phyloP scores from a whole-genome alignment of 1,139 yeast genomes.

The Geotrichum aggregatum region DNA sequence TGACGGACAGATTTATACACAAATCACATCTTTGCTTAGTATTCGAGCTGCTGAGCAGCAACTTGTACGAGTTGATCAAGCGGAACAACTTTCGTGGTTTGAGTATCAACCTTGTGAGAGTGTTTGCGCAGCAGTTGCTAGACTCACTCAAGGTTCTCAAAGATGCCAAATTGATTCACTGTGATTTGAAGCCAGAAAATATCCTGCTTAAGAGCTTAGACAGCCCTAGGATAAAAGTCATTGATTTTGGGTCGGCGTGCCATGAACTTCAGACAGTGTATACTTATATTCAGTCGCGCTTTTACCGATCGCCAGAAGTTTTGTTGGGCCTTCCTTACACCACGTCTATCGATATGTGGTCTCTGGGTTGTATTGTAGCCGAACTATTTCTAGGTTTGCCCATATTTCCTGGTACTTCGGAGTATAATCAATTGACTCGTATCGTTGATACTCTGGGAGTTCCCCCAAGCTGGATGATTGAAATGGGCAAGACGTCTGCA shows the following conservation, averaged over 20 bases:
- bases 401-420: conserved; percentile 91
- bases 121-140: conserved; percentile 72
- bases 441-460: conserved; percentile 77
- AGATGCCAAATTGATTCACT: conserved; percentile 81
- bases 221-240: conserved; percentile 83
- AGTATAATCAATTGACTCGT: conserved; percentile 81
- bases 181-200: conserved; percentile 96
- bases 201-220: conserved; percentile 77
- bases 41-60: conserved; percentile 82
- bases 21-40: conserved; percentile 90
- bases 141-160: conserved; percentile 78
- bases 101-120: conserved; percentile 71
- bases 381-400: conserved; percentile 92
- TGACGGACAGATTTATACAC: conserved; percentile 87
- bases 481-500: conserved; percentile 80
- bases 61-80: conserved; percentile 82
- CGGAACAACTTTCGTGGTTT: conserved; percentile 94
- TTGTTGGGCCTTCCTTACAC: conserved; percentile 82
- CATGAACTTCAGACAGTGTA: conserved; percentile 85
- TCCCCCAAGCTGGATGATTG: conserved; percentile 96
- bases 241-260: conserved; percentile 97
- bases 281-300: conserved; percentile 92
- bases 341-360: conserved; percentile 96
- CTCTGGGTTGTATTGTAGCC: conserved; percentile 93
- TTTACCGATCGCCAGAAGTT: conserved; percentile 94